phyloP scores from a whole-genome alignment of 352 stramenopile species.

The Phytophthora hibernalis region DNA sequence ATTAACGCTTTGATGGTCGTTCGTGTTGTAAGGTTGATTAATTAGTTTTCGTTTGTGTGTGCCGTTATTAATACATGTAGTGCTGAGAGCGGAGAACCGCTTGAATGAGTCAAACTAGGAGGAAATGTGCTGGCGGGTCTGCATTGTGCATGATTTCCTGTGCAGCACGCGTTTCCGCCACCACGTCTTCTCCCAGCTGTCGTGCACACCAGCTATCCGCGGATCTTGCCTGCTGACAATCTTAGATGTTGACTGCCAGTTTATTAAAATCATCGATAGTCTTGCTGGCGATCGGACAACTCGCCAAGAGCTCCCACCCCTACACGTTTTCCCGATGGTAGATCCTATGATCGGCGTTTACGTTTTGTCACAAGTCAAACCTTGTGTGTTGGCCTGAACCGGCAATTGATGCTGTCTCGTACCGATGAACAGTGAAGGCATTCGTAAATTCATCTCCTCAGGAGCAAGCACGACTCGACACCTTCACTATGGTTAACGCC shows the following conservation, averaged over 20 bases:
- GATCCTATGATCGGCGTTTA: slow-evolving; percentile 30
- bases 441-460: slow-evolving; percentile 30
- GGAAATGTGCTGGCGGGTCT: slow-evolving; percentile 12
- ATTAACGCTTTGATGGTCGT: slow-evolving; percentile 21
- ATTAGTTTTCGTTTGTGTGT: slow-evolving; percentile 10
- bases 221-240: slow-evolving; percentile 5
- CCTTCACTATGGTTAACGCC: slow-evolving; percentile 24
- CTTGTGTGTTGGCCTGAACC: too few species aligned
- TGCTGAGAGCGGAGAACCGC: slow-evolving; percentile 2
- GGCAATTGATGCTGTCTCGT: neutral
- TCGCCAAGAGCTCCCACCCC: slow-evolving; percentile 11
- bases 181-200: slow-evolving; percentile 29
- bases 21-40: slow-evolving; percentile 18
- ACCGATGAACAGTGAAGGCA: neutral
- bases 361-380: slow-evolving; percentile 18
- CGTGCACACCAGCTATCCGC: slow-evolving; percentile 4
- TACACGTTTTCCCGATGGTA: slow-evolving; percentile 28
- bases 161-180: slow-evolving; percentile 8
- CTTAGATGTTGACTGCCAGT: too few species aligned
- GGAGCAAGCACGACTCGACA: slow-evolving; percentile 15
- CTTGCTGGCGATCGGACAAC: slow-evolving; percentile 21
- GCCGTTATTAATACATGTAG: neutral
- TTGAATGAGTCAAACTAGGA: slow-evolving; percentile 22
- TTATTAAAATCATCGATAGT: slow-evolving; percentile 17
- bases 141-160: slow-evolving; percentile 15